These are phyloP conservation scores for Candida hungchunana DNA, from an alignment of 805 yeast species.

Conservation along the genomic window DNA sequence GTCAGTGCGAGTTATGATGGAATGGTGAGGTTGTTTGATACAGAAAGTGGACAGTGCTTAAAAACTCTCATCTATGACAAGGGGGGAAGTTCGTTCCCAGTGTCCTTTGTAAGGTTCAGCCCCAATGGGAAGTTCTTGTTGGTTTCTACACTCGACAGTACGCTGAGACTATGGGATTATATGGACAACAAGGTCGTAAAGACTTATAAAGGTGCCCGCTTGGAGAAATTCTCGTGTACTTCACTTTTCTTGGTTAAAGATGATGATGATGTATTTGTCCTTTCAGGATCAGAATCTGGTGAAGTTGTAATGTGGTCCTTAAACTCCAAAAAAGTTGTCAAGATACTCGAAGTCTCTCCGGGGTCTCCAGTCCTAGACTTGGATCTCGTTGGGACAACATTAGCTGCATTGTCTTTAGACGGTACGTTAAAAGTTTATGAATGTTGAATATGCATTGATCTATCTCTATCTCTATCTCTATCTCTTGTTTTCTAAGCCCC, in stretches of 20 bases:
- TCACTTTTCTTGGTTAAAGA: slow-evolving; percentile 1
- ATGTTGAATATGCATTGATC: not conserved
- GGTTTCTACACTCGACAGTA: slow-evolving; percentile 78
- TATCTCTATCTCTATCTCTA: no score
- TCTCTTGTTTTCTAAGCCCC: no score
- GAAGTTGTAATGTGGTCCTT: slow-evolving; percentile 62
- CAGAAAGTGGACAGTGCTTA: slow-evolving; percentile 85
- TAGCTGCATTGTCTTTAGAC: slow-evolving; percentile 12
- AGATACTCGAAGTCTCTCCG: slow-evolving; percentile 6
- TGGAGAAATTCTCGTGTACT: slow-evolving; percentile 40
- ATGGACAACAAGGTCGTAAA: slow-evolving; percentile 76
- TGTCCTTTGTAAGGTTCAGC: slow-evolving; percentile 65
- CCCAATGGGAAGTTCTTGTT: slow-evolving; percentile 78
- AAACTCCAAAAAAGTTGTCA: slow-evolving; percentile 48
- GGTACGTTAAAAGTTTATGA: slow-evolving; percentile 11
- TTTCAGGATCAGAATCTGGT: slow-evolving; percentile 57
- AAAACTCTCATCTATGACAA: slow-evolving; percentile 83
- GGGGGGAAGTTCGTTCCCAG: slow-evolving; percentile 72
- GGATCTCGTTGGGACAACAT: slow-evolving; percentile 10
- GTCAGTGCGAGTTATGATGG: slow-evolving; percentile 92
- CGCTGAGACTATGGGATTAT: slow-evolving; percentile 80
- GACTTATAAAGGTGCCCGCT: slow-evolving; percentile 44
- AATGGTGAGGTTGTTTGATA: slow-evolving; percentile 79
- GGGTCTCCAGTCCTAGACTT: slow-evolving; percentile 16
- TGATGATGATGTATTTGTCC: not conserved